Evolutionary conservation across 305 asterid genomes (phyloP), one percentile per base, ranked within the genome.

Genomic region (Fraxinus velutina): DNA sequence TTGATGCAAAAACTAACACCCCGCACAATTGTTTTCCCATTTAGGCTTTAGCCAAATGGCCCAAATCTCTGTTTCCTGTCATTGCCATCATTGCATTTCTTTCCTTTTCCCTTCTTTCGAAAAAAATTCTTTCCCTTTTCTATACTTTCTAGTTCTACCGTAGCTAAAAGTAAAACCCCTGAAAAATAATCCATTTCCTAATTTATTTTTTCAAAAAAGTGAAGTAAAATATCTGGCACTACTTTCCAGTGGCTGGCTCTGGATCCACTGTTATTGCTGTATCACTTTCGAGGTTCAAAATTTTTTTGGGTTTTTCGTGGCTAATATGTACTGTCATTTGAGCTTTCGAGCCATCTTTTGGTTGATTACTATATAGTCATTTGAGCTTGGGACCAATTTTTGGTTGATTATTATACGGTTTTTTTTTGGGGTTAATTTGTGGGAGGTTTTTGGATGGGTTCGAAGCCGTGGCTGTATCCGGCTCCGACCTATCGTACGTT

Each of bases 391-490:
- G 66, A 2, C 9, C 22, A 55, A 15, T 17, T 55, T 55, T 17
- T 55, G 66, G 27, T 55, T 17, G 27, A 55, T 19, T 55, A 55
- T 19, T 21, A 22, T 64, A 9, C 17, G 34, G 10, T 6, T 3
- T 2, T 64, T 64, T 24, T 64, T 22, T 6, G 22, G 6, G 32
- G 10, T 33, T 64, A 22, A 64, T 64, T 24, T 24, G 34, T 24
- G 34, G 5, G 34, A 17, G 30, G 19, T 29, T n/a, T 57, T 9
- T 24, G 68, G 84, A 89, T 89, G 99, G 98, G 90, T 85, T 92
- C 99, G 90, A 96, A 96, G 91, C 97, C 97, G 85, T 93, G 97
- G 97, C 84, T 92, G 1, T 81, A 88, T 89, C 98, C 98, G 83
- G 98, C 98, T 83, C 99, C 98, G 88, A 88, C 88, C 22, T 96